These are phyloP conservation scores for Lepiota venenata DNA, from an alignment of 768 basidiomycete species.

Conservation along the genomic window DNA sequence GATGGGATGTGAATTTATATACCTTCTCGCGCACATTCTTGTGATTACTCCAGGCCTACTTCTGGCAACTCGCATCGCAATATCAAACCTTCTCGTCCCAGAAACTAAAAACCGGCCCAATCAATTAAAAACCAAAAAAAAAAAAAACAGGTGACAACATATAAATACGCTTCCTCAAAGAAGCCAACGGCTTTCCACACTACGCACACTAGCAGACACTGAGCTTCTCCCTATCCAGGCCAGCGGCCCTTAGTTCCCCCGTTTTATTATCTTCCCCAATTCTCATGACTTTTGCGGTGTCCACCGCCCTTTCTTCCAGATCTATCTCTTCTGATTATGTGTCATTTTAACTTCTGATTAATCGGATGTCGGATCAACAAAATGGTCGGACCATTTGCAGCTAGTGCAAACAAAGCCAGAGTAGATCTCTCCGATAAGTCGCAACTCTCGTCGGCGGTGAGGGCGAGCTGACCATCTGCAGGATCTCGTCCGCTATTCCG, in stretches of 20 bases:
- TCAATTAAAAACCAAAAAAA: neutral
- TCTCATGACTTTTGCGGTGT: slow-evolving; percentile 9
- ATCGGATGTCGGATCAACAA: slow-evolving; percentile 21
- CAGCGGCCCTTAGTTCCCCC: neutral
- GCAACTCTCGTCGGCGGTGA: slow-evolving; percentile 50
- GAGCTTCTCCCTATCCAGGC: slow-evolving; percentile 20
- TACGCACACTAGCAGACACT: slow-evolving; percentile 59
- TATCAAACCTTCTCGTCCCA: slow-evolving; percentile 7
- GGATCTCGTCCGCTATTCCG: slow-evolving; percentile 43
- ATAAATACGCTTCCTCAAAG: slow-evolving; percentile 7
- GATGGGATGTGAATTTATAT: neutral
- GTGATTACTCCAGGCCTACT: slow-evolving; percentile 6
- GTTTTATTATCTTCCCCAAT: neutral
- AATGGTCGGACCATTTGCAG: slow-evolving; percentile 24
- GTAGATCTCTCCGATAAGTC: slow-evolving; percentile 46
- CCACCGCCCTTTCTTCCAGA: slow-evolving; percentile 30
- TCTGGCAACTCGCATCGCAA: slow-evolving; percentile 10
- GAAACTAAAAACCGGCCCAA: neutral
- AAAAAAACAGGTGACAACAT: neutral
- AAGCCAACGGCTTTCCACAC: slow-evolving; percentile 55
- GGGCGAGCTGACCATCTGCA: slow-evolving; percentile 33
- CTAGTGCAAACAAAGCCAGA: slow-evolving; percentile 34
- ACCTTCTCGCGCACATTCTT: slow-evolving; percentile 3
- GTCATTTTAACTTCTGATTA: slow-evolving; percentile 55
- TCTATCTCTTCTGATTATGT: slow-evolving; percentile 53